Evolutionary conservation across 345 rosid species (phyloP).

Genomic region (Isatis tinctoria): DNA sequence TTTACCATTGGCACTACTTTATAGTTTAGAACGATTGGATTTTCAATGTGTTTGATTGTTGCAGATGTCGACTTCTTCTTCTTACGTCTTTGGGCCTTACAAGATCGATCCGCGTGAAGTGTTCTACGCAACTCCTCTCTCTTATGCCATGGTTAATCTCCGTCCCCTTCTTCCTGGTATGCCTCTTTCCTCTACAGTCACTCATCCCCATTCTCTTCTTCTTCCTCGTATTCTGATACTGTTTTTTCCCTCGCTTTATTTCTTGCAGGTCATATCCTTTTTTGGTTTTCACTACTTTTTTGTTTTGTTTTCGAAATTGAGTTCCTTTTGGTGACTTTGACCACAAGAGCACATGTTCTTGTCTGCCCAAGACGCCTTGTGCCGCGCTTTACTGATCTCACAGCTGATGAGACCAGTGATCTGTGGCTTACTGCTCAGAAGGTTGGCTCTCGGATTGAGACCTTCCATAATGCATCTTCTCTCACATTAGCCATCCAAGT

Average conservation of each 20-base stretch:
- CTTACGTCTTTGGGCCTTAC: conserved; percentile 62
- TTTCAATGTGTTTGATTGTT: background rate
- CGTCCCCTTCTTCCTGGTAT: conserved; percentile 87
- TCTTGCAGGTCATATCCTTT: conserved; percentile 98
- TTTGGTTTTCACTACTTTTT: background rate
- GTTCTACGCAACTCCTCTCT: conserved; percentile 61
- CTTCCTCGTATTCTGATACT: background rate
- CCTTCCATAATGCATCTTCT: conserved; percentile 71
- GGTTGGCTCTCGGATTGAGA: conserved; percentile 67
- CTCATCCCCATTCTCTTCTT: background rate
- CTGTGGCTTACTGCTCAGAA: conserved; percentile 80
- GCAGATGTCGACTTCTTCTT: conserved; percentile 40
- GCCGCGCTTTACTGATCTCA: conserved; percentile 82
- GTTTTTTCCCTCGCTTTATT: background rate
- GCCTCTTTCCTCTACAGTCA: background rate
- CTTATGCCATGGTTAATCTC: conserved; percentile 85
- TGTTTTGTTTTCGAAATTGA: background rate
- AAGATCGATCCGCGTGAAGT: conserved; percentile 68
- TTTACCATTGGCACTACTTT: background rate
- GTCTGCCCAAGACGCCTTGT: conserved; percentile 84
- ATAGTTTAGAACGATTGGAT: background rate
- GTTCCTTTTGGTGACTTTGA: conserved; percentile 45
- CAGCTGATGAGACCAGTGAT: conserved; percentile 72
- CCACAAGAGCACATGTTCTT: conserved; percentile 70
- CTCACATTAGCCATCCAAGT: conserved; percentile 80